A percentile compares a stretch with the other conserved stretches of the same genome.
Conservation (phyloP, 352 stramenopile species). For the Phytophthora cryptogea region DNA sequence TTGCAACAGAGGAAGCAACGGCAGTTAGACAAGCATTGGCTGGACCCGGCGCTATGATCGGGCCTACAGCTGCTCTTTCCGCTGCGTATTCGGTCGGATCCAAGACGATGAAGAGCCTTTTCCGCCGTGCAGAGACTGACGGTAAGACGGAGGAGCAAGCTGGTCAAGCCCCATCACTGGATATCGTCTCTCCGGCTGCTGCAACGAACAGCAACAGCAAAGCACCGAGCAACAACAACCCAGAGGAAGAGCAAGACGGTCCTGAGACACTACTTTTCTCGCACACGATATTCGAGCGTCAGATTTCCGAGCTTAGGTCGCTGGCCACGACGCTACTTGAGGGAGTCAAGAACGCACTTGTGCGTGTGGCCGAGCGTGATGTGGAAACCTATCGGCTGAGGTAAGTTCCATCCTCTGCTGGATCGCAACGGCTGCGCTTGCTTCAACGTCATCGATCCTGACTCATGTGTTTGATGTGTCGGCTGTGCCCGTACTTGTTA, state of each 20-base stretch:
- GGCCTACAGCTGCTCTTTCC: conserved; percentile 65
- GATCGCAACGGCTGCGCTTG: not conserved
- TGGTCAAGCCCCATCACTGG: conserved; percentile 3
- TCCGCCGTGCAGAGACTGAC: conserved; percentile 40
- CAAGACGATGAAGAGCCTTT: conserved; percentile 74
- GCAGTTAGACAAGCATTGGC: conserved; percentile 71
- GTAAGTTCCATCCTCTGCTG: conserved; percentile 9
- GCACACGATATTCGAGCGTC: conserved; percentile 75
- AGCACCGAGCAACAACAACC: conserved; percentile 12
- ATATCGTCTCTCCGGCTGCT: conserved; percentile 20
- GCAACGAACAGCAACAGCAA: conserved; percentile 14
- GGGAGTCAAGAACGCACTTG: conserved; percentile 27
- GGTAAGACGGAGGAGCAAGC: conserved; percentile 15
- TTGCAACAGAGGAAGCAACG: conserved; percentile 68
- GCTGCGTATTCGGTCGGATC: conserved; percentile 78
- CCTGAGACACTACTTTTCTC: conserved; percentile 62
- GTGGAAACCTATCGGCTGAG: conserved; percentile 40
- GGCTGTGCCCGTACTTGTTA: conserved; percentile 5
- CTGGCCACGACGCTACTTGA: conserved; percentile 41
- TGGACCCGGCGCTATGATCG: conserved; percentile 72
- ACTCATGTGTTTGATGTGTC: conserved; percentile 5
- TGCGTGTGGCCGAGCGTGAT: conserved; percentile 34
- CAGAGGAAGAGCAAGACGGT: conserved; percentile 38
- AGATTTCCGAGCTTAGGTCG: conserved; percentile 50
- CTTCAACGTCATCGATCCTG: not conserved